Evolutionary conservation across 805 yeast genomes (phyloP).

Genomic region (Zygosaccharomyces rouxii): DNA sequence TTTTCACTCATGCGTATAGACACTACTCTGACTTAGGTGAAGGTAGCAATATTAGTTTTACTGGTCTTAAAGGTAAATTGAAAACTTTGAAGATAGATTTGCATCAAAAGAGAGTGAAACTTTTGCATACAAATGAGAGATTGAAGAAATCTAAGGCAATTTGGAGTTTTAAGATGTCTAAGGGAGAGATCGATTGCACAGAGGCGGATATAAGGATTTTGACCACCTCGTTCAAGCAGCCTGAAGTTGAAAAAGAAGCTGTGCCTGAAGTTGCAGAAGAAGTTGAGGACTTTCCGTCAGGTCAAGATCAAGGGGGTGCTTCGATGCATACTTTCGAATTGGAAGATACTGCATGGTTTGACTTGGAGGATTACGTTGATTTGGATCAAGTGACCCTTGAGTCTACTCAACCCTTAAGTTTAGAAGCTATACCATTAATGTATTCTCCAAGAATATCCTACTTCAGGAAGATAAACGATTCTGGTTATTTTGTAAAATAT

Average conservation of each 20-base stretch:
- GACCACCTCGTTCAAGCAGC: slow-evolving; percentile 58
- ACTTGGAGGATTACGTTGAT: slow-evolving; percentile 71
- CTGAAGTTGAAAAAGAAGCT: slow-evolving; percentile 42
- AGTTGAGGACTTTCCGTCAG: slow-evolving; percentile 15
- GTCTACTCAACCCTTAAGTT: slow-evolving; percentile 38
- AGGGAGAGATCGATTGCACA: slow-evolving; percentile 65
- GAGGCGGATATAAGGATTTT: slow-evolving; percentile 66
- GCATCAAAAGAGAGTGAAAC: slow-evolving; percentile 49
- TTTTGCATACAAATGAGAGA: slow-evolving; percentile 41
- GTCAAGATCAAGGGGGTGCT: neutral
- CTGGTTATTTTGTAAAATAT: slow-evolving; percentile 40
- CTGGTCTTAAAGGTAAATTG: slow-evolving; percentile 64
- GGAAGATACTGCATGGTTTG: slow-evolving; percentile 54
- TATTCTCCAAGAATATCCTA: slow-evolving; percentile 58
- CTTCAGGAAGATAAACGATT: slow-evolving; percentile 49
- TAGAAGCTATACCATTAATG: slow-evolving; percentile 45
- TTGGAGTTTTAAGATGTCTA: slow-evolving; percentile 54
- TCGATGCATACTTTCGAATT: neutral
- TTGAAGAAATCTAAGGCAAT: slow-evolving; percentile 42
- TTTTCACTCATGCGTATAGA: slow-evolving; percentile 65
- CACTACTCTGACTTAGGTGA: slow-evolving; percentile 47
- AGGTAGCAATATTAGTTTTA: slow-evolving; percentile 37
- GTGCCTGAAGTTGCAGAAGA: slow-evolving; percentile 29
- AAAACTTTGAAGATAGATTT: slow-evolving; percentile 52
- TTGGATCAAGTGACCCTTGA: slow-evolving; percentile 47